Base-by-base conservation (phyloP, 148 eudicot species). In the Chenopodium suecicum region DNA sequence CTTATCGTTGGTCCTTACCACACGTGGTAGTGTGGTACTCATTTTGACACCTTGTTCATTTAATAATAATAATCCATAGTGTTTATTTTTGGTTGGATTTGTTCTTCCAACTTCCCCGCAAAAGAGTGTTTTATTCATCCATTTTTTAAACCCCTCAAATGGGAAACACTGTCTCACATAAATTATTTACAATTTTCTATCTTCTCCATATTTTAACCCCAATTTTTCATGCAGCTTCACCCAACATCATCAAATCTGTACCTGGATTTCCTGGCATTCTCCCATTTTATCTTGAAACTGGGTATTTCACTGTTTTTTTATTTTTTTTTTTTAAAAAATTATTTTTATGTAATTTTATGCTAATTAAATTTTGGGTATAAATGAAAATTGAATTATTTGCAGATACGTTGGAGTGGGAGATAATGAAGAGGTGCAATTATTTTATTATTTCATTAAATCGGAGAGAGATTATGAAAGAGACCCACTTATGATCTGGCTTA, bases 401-500 rank as follows among this genome's bases (percentile, higher is more conserved):
- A 84, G 86, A 32, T 84, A 84, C 56, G 72, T 84, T 1, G 86
- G 83, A 3, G 81, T 82, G 50, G 86, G 86, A 14, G 69, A 76
- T 20, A 12, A 44, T 47, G 83, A 84, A 13, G 73, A 73, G 60
- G 83, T 84, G 16, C 83, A 84, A 27, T 9, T 84, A 65, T 84
- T 80, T 72, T 84, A 84, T 34, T 84, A 84, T 69, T 82, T 82
- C 68, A 73, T 70, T 7, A 75, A 80, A 67, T 84, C 83, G 0
- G 86, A 84, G 50, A 81, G 81, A 19, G 16, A 84, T 41, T 81
- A 83, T 12, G 48, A 27, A 17, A 73, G 3, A 4, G 79, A 84
- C 44, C 86, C 86, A 2, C 78, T 84, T 62, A 52, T 84, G 63
- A 37, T 84, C 3, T 84, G 86, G 86, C 78, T 84, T 31, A 81